Percentiles rank a stretch among this genome's conserved stretches.
phyloP scores from a whole-genome alignment of 345 rosid species.

The Eucalyptus sp. region DNA sequence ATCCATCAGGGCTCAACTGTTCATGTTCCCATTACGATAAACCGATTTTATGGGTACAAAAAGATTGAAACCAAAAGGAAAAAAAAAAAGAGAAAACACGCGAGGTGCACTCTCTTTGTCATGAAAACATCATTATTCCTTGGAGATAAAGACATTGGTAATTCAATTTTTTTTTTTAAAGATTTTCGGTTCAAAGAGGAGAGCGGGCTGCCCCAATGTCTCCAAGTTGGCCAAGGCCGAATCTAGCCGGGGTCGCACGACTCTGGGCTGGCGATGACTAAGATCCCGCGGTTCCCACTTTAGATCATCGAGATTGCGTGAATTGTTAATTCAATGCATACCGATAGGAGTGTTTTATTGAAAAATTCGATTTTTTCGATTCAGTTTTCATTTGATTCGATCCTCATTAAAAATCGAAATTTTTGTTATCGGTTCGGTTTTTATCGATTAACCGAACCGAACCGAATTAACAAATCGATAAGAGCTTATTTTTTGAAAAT shows the following conservation, averaged over 20 bases:
- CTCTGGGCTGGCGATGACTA: neutral
- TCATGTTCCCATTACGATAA: neutral
- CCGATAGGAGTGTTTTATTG: too few relatives aligned
- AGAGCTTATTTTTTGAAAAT: too few relatives aligned
- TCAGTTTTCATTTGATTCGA: too few relatives aligned
- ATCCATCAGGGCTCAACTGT: neutral
- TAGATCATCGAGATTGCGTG: fast-evolving
- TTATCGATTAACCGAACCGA: too few relatives aligned
- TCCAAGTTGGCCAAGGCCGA: neutral
- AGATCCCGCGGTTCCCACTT: fast-evolving
- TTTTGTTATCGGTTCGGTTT: too few relatives aligned
- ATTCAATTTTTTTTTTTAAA: neutral
- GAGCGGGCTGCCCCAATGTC: neutral
- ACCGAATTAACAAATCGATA: too few relatives aligned
- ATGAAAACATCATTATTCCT: neutral
- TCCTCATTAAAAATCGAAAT: too few relatives aligned
- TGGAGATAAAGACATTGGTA: too few relatives aligned
- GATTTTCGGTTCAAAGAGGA: neutral
- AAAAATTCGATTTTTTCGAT: too few relatives aligned
- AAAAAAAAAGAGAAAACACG: neutral
- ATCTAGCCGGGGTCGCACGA: neutral
- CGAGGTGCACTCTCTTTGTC: neutral
- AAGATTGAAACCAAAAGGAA: too few relatives aligned
- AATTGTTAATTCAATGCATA: fast-evolving
- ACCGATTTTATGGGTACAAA: neutral